A percentile compares a stretch with the other conserved stretches of the same genome.
Conservation (phyloP, 805 yeast species). For the Suhomyces faveliae region DNA sequence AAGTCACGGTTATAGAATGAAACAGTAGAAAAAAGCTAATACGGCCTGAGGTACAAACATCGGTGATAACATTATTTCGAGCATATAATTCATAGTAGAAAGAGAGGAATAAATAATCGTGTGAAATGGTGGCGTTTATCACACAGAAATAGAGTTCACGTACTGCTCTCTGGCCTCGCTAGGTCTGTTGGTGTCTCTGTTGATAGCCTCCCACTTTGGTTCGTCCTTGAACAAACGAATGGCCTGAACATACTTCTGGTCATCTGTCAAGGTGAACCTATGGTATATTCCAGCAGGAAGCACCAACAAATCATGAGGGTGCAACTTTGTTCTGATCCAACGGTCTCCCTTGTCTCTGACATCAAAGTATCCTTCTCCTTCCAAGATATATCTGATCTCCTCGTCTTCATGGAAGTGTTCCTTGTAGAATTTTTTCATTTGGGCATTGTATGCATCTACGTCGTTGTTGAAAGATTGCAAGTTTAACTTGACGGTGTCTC, state of each 20-base stretch:
- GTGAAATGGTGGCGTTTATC: neutral
- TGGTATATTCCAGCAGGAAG: slow-evolving; percentile 94
- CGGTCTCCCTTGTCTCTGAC: slow-evolving; percentile 59
- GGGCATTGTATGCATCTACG: slow-evolving; percentile 51
- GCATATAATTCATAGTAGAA: too few species aligned
- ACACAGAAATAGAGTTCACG: slow-evolving; percentile 28
- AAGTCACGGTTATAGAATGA: too few species aligned
- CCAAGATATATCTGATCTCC: slow-evolving; percentile 86
- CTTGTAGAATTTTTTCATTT: slow-evolving; percentile 66
- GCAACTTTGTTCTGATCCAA: slow-evolving; percentile 78
- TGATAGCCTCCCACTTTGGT: slow-evolving; percentile 92
- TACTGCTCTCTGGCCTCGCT: slow-evolving; percentile 38
- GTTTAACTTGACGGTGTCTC: slow-evolving; percentile 68
- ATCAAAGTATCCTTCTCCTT: slow-evolving; percentile 91
- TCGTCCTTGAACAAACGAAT: slow-evolving; percentile 86
- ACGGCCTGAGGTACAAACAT: too few species aligned
- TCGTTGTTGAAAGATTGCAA: slow-evolving; percentile 62
- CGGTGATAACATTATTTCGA: too few species aligned
- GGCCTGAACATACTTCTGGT: slow-evolving; percentile 64
- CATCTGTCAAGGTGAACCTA: slow-evolving; percentile 73
- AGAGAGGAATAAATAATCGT: neutral
- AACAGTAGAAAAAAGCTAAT: too few species aligned
- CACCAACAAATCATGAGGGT: slow-evolving; percentile 63
- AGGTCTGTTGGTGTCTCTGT: slow-evolving; percentile 49
- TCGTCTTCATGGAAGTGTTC: slow-evolving; percentile 97